Percentiles rank a stretch among this genome's conserved stretches.
phyloP scores from a whole-genome alignment of 306 rosid genomes.

The Rubus parviflorus region DNA sequence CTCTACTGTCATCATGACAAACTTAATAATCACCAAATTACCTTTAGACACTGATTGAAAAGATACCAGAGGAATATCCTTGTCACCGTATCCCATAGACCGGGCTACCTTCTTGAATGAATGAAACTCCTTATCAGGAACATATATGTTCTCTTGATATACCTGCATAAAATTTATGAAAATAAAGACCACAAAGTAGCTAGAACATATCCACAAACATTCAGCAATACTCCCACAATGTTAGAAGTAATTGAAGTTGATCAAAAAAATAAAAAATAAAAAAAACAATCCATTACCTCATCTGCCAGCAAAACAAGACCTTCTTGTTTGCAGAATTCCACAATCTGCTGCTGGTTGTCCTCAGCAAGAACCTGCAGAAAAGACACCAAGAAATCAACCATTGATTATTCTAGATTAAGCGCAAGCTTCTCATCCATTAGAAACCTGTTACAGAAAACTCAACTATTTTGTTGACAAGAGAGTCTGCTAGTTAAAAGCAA shows the following conservation, averaged over 20 bases:
- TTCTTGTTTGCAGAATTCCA: constrained; percentile 83
- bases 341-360: constrained; percentile 72
- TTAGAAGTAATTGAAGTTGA: neutral
- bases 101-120: constrained; percentile 85
- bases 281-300: constrained; percentile 57
- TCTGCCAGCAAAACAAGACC: constrained; percentile 94
- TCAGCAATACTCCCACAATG: neutral
- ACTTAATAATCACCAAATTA: constrained; percentile 24
- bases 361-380: constrained; percentile 61
- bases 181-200: neutral
- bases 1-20: neutral
- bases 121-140: constrained; percentile 76
- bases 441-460: constrained; percentile 15
- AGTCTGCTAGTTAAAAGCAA: constrained; percentile 9
- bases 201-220: neutral
- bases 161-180: constrained; percentile 45
- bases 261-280: neutral
- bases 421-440: neutral
- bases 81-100: constrained; percentile 77
- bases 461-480: neutral
- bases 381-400: constrained; percentile 11
- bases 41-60: constrained; percentile 94
- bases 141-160: constrained; percentile 83
- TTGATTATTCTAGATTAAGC: constrained; percentile 5
- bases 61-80: constrained; percentile 70